Percentiles rank a stretch among this genome's conserved stretches.
These are phyloP conservation scores for Berkeleyomyces basicola DNA, from an alignment of 2,329 filamentous ascomycete genomes.

Conservation along the genomic window DNA sequence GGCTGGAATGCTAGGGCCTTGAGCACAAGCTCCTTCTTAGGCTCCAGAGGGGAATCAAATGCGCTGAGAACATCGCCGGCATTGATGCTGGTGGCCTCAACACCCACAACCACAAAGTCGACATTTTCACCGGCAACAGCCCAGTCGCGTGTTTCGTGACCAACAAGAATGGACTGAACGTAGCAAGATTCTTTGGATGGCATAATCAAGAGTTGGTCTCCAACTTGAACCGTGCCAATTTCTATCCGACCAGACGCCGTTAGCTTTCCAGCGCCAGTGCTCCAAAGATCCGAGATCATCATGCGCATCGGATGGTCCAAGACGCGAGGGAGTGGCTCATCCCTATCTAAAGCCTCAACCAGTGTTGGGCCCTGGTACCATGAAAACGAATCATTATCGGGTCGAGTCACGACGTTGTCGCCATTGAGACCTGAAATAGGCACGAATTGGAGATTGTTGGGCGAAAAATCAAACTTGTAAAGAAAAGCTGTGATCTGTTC, in stretches of 20 bases:
- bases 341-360: constrained; percentile 70
- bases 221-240: constrained; percentile 65
- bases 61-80: constrained; percentile 78
- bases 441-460: constrained; percentile 69
- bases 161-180: constrained; percentile 67
- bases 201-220: constrained; percentile 63
- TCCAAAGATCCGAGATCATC: constrained; percentile 76
- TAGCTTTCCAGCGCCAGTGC: constrained; percentile 60
- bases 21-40: constrained; percentile 57
- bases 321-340: constrained; percentile 49
- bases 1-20: constrained; percentile 85
- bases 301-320: constrained; percentile 69
- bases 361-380: constrained; percentile 77
- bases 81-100: constrained; percentile 68
- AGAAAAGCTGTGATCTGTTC: constrained; percentile 74
- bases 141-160: constrained; percentile 62
- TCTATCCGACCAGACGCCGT: constrained; percentile 79
- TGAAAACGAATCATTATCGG: constrained; percentile 27
- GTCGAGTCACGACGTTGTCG: constrained; percentile 58
- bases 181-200: constrained; percentile 64
- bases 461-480: constrained; percentile 61
- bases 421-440: constrained; percentile 81
- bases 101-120: constrained; percentile 65
- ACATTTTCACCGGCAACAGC: constrained; percentile 84
- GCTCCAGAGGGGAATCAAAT: constrained; percentile 47